These are phyloP conservation scores for Yarrowia sp. DNA, from an alignment of 805 yeast genomes.

Conservation along the genomic window DNA sequence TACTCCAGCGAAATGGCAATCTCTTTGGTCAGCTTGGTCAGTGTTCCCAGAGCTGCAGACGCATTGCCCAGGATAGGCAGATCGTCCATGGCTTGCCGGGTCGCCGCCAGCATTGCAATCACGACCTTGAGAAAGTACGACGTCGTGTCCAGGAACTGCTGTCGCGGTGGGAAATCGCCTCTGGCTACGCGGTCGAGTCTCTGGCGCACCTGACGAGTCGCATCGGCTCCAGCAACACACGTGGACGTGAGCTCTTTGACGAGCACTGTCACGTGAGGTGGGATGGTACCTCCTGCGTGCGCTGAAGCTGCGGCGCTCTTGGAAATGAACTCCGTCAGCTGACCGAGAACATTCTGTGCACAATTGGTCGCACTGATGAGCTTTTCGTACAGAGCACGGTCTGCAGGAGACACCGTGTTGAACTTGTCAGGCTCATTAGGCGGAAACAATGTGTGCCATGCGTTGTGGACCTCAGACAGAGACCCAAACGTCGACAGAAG, in stretches of 20 bases:
- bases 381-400: conserved; percentile 70
- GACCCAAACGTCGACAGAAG: conserved; percentile 67
- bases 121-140: conserved; percentile 82
- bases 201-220: conserved; percentile 68
- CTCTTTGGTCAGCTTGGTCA: conserved; percentile 90
- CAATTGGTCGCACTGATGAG: conserved; percentile 67
- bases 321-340: conserved; percentile 58
- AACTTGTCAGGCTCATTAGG: conserved; percentile 35
- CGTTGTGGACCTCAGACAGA: conserved; percentile 70
- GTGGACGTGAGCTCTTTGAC: conserved; percentile 79
- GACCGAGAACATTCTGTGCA: conserved; percentile 80
- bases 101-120: conserved; percentile 80
- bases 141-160: conserved; percentile 82
- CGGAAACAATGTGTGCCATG: conserved; percentile 57
- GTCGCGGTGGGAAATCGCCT: conserved; percentile 50
- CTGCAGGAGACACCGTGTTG: conserved; percentile 51
- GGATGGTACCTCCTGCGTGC: conserved; percentile 45
- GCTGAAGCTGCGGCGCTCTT: conserved; percentile 53
- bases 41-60: conserved; percentile 75
- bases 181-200: conserved; percentile 53
- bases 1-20: conserved; percentile 81
- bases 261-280: conserved; percentile 61
- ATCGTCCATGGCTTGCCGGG: conserved; percentile 82
- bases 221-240: conserved; percentile 82
- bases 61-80: conserved; percentile 80